A percentile compares a stretch with the other conserved stretches of the same genome.
Conservation (phyloP, 495 filamentous ascomycete genomes). For the Xylaria flabelliformis region DNA sequence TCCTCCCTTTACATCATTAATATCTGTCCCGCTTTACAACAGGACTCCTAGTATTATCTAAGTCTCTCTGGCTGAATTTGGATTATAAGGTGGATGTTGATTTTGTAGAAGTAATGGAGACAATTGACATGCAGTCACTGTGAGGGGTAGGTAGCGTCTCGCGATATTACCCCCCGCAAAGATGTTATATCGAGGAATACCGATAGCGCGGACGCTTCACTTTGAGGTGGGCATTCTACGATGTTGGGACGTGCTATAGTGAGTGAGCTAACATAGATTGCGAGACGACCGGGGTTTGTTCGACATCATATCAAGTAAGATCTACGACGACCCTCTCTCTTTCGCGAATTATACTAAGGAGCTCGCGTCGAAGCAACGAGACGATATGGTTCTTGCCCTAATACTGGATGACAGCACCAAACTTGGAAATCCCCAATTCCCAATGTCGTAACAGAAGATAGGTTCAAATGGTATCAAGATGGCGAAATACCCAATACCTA, state of each 20-base stretch:
- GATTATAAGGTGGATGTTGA: too few relatives aligned
- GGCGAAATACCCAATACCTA: not conserved
- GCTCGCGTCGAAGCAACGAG: not conserved
- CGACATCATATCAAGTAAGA: not conserved
- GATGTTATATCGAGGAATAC: too few relatives aligned
- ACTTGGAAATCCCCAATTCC: not conserved
- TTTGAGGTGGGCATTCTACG: not conserved
- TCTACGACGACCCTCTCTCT: not conserved
- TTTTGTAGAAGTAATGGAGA: too few relatives aligned
- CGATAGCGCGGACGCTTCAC: not conserved
- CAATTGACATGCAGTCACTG: too few relatives aligned
- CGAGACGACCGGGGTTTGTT: not conserved
- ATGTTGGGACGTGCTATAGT: not conserved
- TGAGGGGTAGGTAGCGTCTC: too few relatives aligned
- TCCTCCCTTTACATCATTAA: too few relatives aligned
- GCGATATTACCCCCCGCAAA: too few relatives aligned
- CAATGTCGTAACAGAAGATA: not conserved
- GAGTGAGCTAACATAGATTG: not conserved
- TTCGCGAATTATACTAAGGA: not conserved
- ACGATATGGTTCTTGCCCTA: not conserved
- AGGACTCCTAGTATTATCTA: too few relatives aligned
- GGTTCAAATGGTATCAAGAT: not conserved
- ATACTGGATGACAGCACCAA: not conserved
- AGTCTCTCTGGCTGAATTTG: too few relatives aligned
- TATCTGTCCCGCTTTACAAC: too few relatives aligned